Percentiles rank a stretch among this genome's conserved stretches.
Conservation (phyloP, 108 stramenopile species). For the Bacterosira constricta region DNA sequence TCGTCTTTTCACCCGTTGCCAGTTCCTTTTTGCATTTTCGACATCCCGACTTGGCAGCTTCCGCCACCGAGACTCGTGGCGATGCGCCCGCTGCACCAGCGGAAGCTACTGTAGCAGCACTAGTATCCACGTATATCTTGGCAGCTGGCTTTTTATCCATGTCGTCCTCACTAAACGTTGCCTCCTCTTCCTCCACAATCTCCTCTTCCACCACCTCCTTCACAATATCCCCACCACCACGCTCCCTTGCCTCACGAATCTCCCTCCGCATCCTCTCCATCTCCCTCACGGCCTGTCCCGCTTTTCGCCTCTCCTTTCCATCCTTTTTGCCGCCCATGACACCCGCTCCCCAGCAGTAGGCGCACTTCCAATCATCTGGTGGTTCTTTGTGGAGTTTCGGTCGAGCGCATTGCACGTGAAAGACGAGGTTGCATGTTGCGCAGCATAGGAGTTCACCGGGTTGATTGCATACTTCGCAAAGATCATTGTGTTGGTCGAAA, state of each 20-base stretch:
- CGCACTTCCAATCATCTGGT: conserved; percentile 71
- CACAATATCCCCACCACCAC: conserved; percentile 1
- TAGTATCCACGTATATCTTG: neutral
- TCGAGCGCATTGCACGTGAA: conserved; percentile 89
- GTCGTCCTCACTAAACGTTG: conserved; percentile 2
- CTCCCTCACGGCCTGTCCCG: conserved; percentile 67
- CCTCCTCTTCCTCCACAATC: conserved; percentile 3
- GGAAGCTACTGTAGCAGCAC: neutral
- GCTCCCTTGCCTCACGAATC: conserved; percentile 19
- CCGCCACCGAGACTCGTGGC: neutral
- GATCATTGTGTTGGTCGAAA: conserved; percentile 86
- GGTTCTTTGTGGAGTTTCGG: conserved; percentile 70
- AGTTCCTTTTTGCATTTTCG: conserved; percentile 29
- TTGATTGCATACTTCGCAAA: conserved; percentile 87
- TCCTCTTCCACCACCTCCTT: neutral
- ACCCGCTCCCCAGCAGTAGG: conserved; percentile 70
- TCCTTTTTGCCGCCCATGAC: conserved; percentile 63
- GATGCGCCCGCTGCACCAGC: neutral
- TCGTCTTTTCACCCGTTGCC: conserved; percentile 21
- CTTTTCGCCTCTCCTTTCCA: conserved; percentile 58
- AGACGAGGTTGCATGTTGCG: conserved; percentile 91
- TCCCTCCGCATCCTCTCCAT: conserved; percentile 66
- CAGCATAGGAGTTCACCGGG: conserved; percentile 88
- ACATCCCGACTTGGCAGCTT: conserved; percentile 23
- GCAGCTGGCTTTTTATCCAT: neutral